Evolutionary conservation across 768 basidiomycete species (phyloP), one percentile per base, ranked within the genome.

Genomic region (Amanita rubescens): DNA sequence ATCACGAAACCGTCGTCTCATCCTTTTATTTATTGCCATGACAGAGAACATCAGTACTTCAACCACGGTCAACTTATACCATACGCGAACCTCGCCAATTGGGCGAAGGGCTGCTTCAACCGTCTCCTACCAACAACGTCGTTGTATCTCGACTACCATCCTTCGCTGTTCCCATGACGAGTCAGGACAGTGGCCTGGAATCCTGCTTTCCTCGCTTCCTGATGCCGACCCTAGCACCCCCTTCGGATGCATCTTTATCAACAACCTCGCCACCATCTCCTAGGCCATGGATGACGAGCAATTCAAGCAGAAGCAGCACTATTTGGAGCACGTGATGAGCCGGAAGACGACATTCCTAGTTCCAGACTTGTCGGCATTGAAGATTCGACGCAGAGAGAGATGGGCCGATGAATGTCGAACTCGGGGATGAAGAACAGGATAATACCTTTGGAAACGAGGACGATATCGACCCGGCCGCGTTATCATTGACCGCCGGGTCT

Each of bases 61-160:
- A 22, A 25, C 25, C 9, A 37, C 49, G n/a, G 15, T 35, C 12
- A 24, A 33, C 2, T 52, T 44, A 39, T 8, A 14, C 19, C 25
- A 27, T 30, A 11, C 32, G 39, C 37, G 38, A 46, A 38, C 48
- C 44, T 38, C 20, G 38, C 27, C 55, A 45, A 30, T 25, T 55
- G 9, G 55, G 54, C 39, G 46, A 38, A 37, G 39, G 56, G 12
- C 22, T 48, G 19, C 46, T 53, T 15, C 24, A 25, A 33, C 42
- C 3, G 8, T 8, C 55, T n/a, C n/a, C n/a, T n/a, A n/a, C 27
- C 55, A 35, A 38, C 60, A 5, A 57, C 54, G 4, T 48, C 67
- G 6, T 62, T 66, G 14, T 65, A 66, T 41, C 65, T 61, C 48
- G 64, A 69, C 55, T 65, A 69, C 1, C 38, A 17, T 32, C 17